Base-by-base conservation (phyloP, 2,329 filamentous ascomycete species). In the Dothistroma pini region DNA sequence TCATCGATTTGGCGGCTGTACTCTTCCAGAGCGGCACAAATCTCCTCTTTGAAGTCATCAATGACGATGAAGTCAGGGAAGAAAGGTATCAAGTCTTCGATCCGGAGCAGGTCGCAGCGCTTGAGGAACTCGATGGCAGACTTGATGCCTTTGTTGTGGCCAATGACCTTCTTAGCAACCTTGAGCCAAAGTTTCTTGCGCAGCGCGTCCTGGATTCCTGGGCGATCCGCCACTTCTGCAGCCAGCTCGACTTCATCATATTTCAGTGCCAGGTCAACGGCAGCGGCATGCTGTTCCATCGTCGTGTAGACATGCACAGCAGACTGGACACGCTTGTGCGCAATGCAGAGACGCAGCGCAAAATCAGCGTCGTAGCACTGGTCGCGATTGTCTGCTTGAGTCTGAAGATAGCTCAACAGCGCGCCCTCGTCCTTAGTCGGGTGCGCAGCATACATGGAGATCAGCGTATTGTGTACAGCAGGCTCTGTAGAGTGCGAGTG, bases 21-120 rank as follows among this genome's bases (percentile, higher is more conserved):
- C 65, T 96, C 90, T 76, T 99, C 95, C 1, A 99, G 83, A 0
- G 96, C 95, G 0, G 86, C 82, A 77, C 95, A 99, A 41, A 99
- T 97, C 74, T 99, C 95, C 65, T 97, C 93, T 74, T 97, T 97
- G 83, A 99, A 99, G 75, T 97, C 95, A 73, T 99, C 95, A 64
- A 99, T 97, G 56, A 97, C 90, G 25, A 97, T 92, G 73, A 99
- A 99, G 74, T 99, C 95, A 0, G 95, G 95, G 78, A 99, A 99
- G 80, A 99, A 97, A 0, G 95, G 95, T 47, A 99, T 97, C 32
- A 99, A 79, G 71, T 99, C 95, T 77, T 99, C 95, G 65, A 99
- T 99, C 65, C 89, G 89, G 54, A 99, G 84, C 12, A 97, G 82
- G 63, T 97, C 92, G 74, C 93, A 97, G 10, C 91, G 88, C 68